These are phyloP conservation scores for Phlebopus sp. DNA, from an alignment of 1,284 basidiomycete species.

Conservation along the genomic window DNA sequence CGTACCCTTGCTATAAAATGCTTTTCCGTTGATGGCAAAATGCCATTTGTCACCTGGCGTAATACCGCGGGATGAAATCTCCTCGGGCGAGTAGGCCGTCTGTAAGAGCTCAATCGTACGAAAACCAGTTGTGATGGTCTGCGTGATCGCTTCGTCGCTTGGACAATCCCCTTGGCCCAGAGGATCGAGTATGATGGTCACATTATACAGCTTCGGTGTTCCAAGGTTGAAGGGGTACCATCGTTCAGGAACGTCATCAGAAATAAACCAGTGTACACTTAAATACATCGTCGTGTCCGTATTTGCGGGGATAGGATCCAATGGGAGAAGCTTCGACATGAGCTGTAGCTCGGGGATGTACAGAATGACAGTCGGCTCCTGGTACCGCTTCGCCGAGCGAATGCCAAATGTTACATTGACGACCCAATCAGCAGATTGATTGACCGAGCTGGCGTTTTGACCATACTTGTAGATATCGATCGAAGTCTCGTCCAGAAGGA, in stretches of 20 bases:
- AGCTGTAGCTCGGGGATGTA: conserved; percentile 47
- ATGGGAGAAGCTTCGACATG: conserved; percentile 25
- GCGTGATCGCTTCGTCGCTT: conserved; percentile 19
- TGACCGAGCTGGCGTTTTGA: conserved; percentile 38
- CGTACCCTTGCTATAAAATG: conserved; percentile 53
- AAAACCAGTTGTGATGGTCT: conserved; percentile 51
- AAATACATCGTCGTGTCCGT: conserved; percentile 39
- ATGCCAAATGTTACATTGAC: conserved; percentile 54
- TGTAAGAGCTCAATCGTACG: conserved; percentile 54
- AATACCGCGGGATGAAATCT: conserved; percentile 45
- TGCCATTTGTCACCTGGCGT: conserved; percentile 60
- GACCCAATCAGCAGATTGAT: conserved; percentile 51
- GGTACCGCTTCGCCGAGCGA: conserved; percentile 39
- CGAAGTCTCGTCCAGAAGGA: conserved; percentile 53
- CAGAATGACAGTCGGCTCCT: conserved; percentile 39
- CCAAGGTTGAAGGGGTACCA: conserved; percentile 59
- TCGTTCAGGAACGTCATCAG: conserved; percentile 43
- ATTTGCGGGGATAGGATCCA: conserved; percentile 31
- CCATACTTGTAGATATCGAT: conserved; percentile 55
- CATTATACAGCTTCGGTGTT: conserved; percentile 51
- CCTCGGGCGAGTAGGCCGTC: conserved; percentile 43
- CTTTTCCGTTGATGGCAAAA: conserved; percentile 55
- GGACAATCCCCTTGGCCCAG: not conserved
- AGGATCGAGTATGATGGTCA: conserved; percentile 35
- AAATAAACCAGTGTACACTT: conserved; percentile 44